Base-by-base conservation (phyloP, 495 filamentous ascomycete species). In the Penicillium steckii region DNA sequence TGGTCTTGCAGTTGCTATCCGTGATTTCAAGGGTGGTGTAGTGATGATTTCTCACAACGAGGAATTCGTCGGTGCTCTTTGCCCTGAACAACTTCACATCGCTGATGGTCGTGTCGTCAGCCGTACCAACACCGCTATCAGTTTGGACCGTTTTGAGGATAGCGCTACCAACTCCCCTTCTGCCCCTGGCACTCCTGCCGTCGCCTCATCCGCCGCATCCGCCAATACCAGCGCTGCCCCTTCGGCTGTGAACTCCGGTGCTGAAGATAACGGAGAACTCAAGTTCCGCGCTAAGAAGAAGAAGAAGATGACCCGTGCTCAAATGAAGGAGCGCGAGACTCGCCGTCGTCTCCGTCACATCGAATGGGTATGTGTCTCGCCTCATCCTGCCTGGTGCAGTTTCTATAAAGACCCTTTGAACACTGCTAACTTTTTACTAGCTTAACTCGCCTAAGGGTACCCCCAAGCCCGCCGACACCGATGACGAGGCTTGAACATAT, bases 31-130 rank as follows among this genome's bases (percentile, higher is more conserved):
- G 71, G 94, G 94, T 52, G 94, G 94, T 67, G 95, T 97, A 2
- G 89, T 97, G 54, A 95, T 98, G 87, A 98, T 98, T 66, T 97
- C 92, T 59, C 94, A 98, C 77, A 97, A 97, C 83, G 89, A 96
- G 62, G 95, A 98, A 68, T 98, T 98, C 64, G 92, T 97, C 40
- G 90, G 91, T 53, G 92, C 93, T 3, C 85, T 98, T 9, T 91
- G 93, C 66, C 85, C 86, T 18, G 94, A 98, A 74, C 91, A 96
- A 69, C 93, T 94, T 86, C 87, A 96, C 73, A 87, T 98, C 50
- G 86, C 83, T 55, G 89, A 91, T 57, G 94, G 94, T 3, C 85
- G 87, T 15, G 83, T 98, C 47, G 86, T 87, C 12, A 82, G 91
- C 74, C 91, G 91, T 62, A 91, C 88, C 57, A 82, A 85, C 63